Conservation (phyloP, 768 basidiomycete genomes). For the Tulasnella sp. region DNA sequence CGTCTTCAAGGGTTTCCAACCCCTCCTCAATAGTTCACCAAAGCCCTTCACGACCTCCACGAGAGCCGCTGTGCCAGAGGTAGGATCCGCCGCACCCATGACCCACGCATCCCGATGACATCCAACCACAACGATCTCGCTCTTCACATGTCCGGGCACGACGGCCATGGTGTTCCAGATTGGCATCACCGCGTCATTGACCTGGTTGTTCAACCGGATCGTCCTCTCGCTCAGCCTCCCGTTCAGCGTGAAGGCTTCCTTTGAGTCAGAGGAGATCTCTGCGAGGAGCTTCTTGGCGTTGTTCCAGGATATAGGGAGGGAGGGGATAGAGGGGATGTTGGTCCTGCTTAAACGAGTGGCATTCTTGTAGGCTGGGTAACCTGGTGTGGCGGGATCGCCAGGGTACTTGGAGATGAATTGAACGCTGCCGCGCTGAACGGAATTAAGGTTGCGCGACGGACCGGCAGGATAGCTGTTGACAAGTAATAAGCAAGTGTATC, state of each 20-base stretch:
- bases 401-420: constrained; percentile 56
- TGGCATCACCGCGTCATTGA: constrained; percentile 68
- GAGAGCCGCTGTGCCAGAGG: constrained; percentile 66
- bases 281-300: constrained; percentile 63
- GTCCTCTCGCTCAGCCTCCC: constrained; percentile 33
- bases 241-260: constrained; percentile 21
- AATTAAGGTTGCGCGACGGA: constrained; percentile 74
- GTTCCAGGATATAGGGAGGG: constrained; percentile 80
- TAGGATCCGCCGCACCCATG: constrained; percentile 68
- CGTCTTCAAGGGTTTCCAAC: constrained; percentile 77
- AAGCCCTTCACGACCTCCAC: constrained; percentile 69
- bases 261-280: constrained; percentile 28
- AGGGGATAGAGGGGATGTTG: constrained; percentile 67
- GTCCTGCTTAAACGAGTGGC: constrained; percentile 46
- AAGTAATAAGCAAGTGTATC: not conserved
- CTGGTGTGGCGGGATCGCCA: constrained; percentile 71
- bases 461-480: constrained; percentile 57
- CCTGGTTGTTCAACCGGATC: constrained; percentile 54
- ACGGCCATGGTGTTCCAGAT: constrained; percentile 85
- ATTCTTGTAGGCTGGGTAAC: constrained; percentile 75
- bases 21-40: constrained; percentile 50
- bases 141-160: constrained; percentile 70
- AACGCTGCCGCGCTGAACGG: constrained; percentile 79
- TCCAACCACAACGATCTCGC: constrained; percentile 80
- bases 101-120: constrained; percentile 87